Conservation (phyloP, 495 filamentous ascomycete genomes). For the Penicillium tannophilum region DNA sequence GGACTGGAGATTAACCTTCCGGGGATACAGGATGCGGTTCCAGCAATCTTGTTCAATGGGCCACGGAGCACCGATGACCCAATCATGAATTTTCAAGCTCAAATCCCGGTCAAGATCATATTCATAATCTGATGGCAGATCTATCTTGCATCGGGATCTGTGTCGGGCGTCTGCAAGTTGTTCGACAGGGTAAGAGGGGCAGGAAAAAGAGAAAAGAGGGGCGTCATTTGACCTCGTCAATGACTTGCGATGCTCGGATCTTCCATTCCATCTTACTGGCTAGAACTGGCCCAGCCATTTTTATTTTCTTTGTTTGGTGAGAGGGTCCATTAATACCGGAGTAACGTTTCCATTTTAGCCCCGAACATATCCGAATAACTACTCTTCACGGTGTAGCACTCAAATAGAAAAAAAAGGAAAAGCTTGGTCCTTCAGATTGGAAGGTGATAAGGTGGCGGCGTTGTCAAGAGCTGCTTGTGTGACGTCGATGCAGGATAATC, state of each 20-base stretch:
- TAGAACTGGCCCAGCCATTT: background rate
- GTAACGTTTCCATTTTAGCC: background rate
- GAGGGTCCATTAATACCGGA: background rate
- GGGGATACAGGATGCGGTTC: slow-evolving; percentile 18
- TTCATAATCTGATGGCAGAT: slow-evolving; percentile 14
- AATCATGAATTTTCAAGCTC: slow-evolving; percentile 12
- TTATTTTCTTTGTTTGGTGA: background rate
- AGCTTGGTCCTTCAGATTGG: background rate
- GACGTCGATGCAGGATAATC: slow-evolving; percentile 8
- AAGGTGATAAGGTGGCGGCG: background rate
- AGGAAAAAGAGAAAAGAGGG: background rate
- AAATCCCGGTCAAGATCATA: slow-evolving; percentile 6
- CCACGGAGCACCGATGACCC: slow-evolving; percentile 19
- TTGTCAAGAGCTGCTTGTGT: background rate
- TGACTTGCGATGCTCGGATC: background rate
- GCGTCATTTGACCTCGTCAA: background rate
- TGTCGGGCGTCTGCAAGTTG: background rate
- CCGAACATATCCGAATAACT: background rate
- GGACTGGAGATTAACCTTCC: slow-evolving; percentile 2
- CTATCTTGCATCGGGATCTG: slow-evolving; percentile 7
- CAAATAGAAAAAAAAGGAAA: background rate
- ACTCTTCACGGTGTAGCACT: no score
- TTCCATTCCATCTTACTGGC: background rate
- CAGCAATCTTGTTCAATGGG: slow-evolving; percentile 25
- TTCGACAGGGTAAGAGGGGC: background rate